A percentile compares a stretch with the other conserved stretches of the same genome.
Evolutionary conservation across 2,329 filamentous ascomycete species (phyloP).

Genomic region (Monosporascus sp.): DNA sequence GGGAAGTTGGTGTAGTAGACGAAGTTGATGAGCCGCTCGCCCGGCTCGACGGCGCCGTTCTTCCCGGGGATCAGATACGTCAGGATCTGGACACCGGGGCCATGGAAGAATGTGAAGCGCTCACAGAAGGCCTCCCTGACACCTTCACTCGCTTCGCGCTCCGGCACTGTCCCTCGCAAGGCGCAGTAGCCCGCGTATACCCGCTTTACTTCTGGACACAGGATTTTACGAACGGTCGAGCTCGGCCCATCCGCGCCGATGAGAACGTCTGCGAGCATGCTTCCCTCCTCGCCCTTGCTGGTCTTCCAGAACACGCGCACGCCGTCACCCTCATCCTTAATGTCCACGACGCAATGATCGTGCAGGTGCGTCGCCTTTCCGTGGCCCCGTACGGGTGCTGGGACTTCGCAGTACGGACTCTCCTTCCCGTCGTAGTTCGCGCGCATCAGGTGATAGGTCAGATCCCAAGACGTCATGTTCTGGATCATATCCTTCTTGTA

Average conservation of each 20-base stretch:
- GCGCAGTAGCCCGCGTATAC: constrained; percentile 36
- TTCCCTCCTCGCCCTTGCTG: constrained; percentile 26
- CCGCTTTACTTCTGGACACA: constrained; percentile 23
- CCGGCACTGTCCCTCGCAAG: constrained; percentile 34
- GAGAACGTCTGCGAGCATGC: constrained; percentile 29
- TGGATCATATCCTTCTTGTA: constrained; percentile 30
- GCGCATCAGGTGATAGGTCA: constrained; percentile 38
- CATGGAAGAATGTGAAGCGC: constrained; percentile 35
- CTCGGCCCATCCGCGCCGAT: constrained; percentile 39
- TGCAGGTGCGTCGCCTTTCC: constrained; percentile 27
- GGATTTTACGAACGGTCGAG: constrained; percentile 31
- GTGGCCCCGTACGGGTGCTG: constrained; percentile 16
- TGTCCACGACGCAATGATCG: constrained; percentile 26
- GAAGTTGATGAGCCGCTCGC: constrained; percentile 37
- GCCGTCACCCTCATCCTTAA: constrained; percentile 18
- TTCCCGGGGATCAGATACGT: constrained; percentile 36
- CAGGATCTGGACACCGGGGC: constrained; percentile 32
- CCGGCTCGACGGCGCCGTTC: constrained; percentile 31
- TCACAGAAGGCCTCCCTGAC: constrained; percentile 28
- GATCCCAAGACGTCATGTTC: constrained; percentile 43
- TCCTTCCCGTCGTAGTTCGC: constrained; percentile 36
- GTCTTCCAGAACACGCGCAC: constrained; percentile 27
- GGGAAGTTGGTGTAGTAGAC: constrained; percentile 40
- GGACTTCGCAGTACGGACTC: constrained; percentile 26
- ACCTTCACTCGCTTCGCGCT: constrained; percentile 29